Base-by-base conservation (phyloP, 2,329 filamentous ascomycete genomes). In the Nigrograna mackinnonii region DNA sequence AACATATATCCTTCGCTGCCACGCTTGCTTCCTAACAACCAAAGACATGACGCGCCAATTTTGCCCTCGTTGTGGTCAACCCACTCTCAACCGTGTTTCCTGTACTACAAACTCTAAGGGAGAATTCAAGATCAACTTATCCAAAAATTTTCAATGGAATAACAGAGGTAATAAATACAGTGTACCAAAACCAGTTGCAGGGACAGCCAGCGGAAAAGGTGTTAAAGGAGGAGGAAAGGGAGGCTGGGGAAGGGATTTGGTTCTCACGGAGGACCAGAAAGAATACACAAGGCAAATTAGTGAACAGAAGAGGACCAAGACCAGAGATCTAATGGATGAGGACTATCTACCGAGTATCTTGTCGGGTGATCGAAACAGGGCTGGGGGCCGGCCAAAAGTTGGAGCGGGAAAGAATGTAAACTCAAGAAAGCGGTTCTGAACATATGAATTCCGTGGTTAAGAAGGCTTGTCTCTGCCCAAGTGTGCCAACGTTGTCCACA, bases 111-210 rank as follows among this genome's bases (percentile, higher is more conserved):
- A 91, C 59, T 76, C 83, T 19, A 80, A 84, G 37, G 94, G 94
- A 38, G 83, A 85, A 57, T 95, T 96, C 73, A 84, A 80, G 45
- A 71, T 99, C 46, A 89, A 96, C 65, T 76, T 99, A 46, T 95
- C 95, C 77, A 86, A 85, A 70, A 96, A 96, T 69, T 96, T 94
- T 77, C 90, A 96, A 72, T 96, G 86, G 85, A 97, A 96, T 71
- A 95, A 87, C 55, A 81, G 91, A 18, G 94, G 94, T 39, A 94
- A 96, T 68, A 83, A 89, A 26, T 99, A 86, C 75, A 95, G 90
- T 66, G 84, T 99, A 33, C 94, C 94, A 1, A 97, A 96, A 74
- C 89, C 94, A 0, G 81, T 87, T 11, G 83, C 88, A 47, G 94
- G 94, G 2, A 86, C 82, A 12, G 73, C 91, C 5, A 95, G 84